These are phyloP conservation scores for Penicillium corylophilum DNA, from an alignment of 2,329 filamentous ascomycete species.

Conservation along the genomic window DNA sequence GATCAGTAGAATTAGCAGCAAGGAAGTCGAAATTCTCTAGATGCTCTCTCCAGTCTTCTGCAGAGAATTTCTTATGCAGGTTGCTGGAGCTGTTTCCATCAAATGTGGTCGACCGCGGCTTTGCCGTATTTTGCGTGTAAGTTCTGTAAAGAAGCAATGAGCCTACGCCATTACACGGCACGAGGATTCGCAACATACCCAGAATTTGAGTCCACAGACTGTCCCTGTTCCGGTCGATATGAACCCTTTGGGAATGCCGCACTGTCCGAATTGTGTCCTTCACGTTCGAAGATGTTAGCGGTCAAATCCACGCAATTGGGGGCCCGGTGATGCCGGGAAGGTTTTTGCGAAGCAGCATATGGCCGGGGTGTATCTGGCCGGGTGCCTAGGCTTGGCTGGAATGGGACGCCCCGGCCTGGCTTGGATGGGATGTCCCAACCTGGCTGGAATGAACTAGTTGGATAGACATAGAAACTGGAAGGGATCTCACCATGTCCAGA, in stretches of 20 bases:
- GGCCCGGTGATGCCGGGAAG: slow-evolving; percentile 12
- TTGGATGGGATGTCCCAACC: no score
- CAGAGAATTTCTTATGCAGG: slow-evolving; percentile 42
- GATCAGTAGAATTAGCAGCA: slow-evolving; percentile 27
- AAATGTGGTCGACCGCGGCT: slow-evolving; percentile 18
- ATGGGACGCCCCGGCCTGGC: neutral
- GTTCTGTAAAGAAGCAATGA: slow-evolving; percentile 2
- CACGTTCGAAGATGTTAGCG: slow-evolving; percentile 26
- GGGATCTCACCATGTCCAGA: slow-evolving; percentile 34
- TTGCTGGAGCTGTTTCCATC: slow-evolving; percentile 36
- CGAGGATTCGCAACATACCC: slow-evolving; percentile 10
- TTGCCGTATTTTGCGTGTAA: slow-evolving; percentile 1
- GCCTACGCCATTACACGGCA: neutral
- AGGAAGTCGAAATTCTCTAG: slow-evolving; percentile 40
- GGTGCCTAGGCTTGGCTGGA: neutral
- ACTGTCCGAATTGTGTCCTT: slow-evolving; percentile 36
- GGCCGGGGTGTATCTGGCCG: slow-evolving; percentile 6
- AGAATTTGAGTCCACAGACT: slow-evolving; percentile 7
- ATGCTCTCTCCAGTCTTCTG: slow-evolving; percentile 42
- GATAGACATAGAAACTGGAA: slow-evolving; percentile 2
- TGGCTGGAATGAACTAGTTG: no score
- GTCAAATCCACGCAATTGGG: slow-evolving; percentile 21
- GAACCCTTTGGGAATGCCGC: slow-evolving; percentile 25
- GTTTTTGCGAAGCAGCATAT: slow-evolving; percentile 11
- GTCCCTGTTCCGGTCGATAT: slow-evolving; percentile 12